A percentile compares a stretch with the other conserved stretches of the same genome.
Evolutionary conservation across 1,284 basidiomycete species (phyloP).

Genomic region (Sphaerobolus stellatus): DNA sequence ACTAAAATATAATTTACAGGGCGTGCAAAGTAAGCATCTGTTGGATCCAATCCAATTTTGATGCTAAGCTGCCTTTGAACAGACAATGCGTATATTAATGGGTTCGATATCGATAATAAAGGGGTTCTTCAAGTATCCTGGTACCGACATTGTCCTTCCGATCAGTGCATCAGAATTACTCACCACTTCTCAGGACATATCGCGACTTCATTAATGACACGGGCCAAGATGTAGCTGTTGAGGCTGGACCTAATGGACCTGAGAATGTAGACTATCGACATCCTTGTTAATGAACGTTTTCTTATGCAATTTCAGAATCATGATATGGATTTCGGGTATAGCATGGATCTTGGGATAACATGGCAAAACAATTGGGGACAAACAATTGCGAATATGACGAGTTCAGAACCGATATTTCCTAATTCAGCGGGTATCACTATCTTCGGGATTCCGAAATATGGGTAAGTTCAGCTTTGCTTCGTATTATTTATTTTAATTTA

Average conservation of each 20-base stretch:
- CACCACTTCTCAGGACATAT: constrained; percentile 36
- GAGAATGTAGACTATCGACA: constrained; percentile 37
- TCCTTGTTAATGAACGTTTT: not conserved
- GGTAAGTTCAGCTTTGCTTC: constrained; percentile 23
- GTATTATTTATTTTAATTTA: not conserved
- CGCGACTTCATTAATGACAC: constrained; percentile 45
- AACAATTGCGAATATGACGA: constrained; percentile 29
- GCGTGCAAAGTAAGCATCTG: constrained; percentile 33
- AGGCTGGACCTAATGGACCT: constrained; percentile 47
- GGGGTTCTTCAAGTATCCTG: constrained; percentile 40
- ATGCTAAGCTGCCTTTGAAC: not conserved
- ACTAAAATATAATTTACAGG: constrained; percentile 22
- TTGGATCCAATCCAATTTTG: not conserved
- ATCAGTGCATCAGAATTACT: not conserved
- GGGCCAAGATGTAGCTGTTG: constrained; percentile 38
- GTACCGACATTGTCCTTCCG: constrained; percentile 20
- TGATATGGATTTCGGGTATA: constrained; percentile 41
- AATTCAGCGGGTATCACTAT: constrained; percentile 40
- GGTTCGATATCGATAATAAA: constrained; percentile 38
- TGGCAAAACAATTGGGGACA: constrained; percentile 44
- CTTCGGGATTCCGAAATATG: constrained; percentile 43
- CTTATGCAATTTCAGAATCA: constrained; percentile 35
- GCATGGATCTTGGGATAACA: constrained; percentile 34
- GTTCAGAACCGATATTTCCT: constrained; percentile 34
- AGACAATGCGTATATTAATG: constrained; percentile 49